Conservation (phyloP, 176 grass and related monocot species). For the Oryza coarctata region DNA sequence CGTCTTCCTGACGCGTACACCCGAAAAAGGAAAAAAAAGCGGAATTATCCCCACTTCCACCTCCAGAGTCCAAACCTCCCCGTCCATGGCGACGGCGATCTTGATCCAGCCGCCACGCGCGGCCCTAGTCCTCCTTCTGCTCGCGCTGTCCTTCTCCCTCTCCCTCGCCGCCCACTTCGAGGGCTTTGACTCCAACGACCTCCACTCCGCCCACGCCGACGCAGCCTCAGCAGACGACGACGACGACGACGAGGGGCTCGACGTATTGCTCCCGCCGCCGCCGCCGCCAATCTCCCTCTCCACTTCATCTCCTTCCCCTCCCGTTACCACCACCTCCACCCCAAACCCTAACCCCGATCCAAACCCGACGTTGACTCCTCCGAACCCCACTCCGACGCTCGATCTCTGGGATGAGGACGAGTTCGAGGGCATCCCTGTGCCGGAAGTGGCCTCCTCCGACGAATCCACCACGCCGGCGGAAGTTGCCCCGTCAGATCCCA, state of each 20-base stretch:
- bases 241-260: slow-evolving; percentile 32
- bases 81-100: slow-evolving; percentile 64
- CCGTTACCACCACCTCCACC: slow-evolving; percentile 31
- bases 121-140: slow-evolving; percentile 50
- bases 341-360: slow-evolving; percentile 42
- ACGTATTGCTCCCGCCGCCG: slow-evolving; percentile 22
- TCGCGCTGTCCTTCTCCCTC: slow-evolving; percentile 49
- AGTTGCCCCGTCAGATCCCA: slow-evolving; percentile 36
- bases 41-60: background rate
- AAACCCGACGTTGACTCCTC: background rate
- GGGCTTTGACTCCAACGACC: slow-evolving; percentile 83
- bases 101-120: slow-evolving; percentile 48
- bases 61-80: background rate
- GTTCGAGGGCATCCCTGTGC: slow-evolving; percentile 89
- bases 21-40: background rate
- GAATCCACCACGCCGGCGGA: slow-evolving; percentile 29
- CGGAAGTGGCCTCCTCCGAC: background rate
- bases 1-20: slow-evolving; percentile 10
- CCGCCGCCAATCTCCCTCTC: slow-evolving; percentile 42
- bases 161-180: slow-evolving; percentile 75
- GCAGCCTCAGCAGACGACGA: slow-evolving; percentile 41
- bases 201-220: slow-evolving; percentile 42
- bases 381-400: slow-evolving; percentile 40
- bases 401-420: slow-evolving; percentile 99
- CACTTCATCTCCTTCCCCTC: slow-evolving; percentile 38